phyloP scores from a whole-genome alignment of 148 eudicot genomes.

The Silene uniflora region DNA sequence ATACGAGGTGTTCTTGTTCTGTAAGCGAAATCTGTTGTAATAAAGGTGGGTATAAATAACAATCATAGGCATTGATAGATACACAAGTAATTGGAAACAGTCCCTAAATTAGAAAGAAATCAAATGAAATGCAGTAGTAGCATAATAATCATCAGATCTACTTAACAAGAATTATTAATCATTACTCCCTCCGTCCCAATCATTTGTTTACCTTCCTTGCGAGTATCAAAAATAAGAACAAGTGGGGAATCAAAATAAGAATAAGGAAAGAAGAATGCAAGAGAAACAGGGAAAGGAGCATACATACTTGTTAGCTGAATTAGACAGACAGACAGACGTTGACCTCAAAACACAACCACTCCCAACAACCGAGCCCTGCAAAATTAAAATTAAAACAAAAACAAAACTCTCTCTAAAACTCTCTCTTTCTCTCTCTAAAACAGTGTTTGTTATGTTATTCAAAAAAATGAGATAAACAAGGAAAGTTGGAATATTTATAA shows the following conservation, averaged over 20 bases:
- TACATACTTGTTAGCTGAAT: slow-evolving; percentile 18
- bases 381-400: neutral
- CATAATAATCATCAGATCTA: slow-evolving; percentile 15
- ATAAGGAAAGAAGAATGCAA: neutral
- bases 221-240: too few relatives aligned
- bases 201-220: too few relatives aligned
- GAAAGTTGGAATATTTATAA: slow-evolving; percentile 36
- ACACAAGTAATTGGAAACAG: neutral
- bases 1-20: too few relatives aligned
- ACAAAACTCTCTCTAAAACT: slow-evolving; percentile 15
- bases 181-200: too few relatives aligned
- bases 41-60: too few relatives aligned
- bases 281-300: neutral
- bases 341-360: slow-evolving; percentile 13
- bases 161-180: neutral
- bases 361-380: slow-evolving; percentile 32
- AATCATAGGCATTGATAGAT: too few relatives aligned
- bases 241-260: too few relatives aligned
- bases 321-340: neutral
- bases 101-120: neutral
- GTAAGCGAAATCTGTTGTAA: too few relatives aligned
- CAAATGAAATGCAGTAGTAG: neutral
- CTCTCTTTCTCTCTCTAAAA: slow-evolving; percentile 25
- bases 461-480: slow-evolving; percentile 4
- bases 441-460: neutral